Evolutionary conservation across 768 basidiomycete genomes (phyloP), one percentile per base, ranked within the genome.

Genomic region (Trametes elegans): DNA sequence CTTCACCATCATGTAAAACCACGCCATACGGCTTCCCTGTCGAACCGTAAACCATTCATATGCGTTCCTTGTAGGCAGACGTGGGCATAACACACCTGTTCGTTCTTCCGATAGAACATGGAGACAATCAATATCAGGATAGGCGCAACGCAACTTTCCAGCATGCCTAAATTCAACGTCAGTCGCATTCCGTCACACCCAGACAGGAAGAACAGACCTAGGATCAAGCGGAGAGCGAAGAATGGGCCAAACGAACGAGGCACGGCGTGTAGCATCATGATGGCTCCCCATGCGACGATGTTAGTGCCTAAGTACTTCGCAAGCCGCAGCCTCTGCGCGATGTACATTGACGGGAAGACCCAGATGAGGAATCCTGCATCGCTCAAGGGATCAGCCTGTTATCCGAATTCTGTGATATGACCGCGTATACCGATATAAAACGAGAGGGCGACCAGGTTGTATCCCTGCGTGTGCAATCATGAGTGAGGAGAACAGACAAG

Each of bases 61-160:
- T n/a, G n/a, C n/a, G n/a, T n/a, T n/a, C n/a, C n/a, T n/a, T n/a
- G n/a, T n/a, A n/a, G 16, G 1, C 28, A 34, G 2, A 2, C 24
- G 2, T 23, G 31, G 26, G 7, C 2, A 21, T 47, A 2, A 27
- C 61, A 28, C 40, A 75, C 79, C 72, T 86, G 83, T 60, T 85
- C 84, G 53, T 83, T 71, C 69, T 85, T 85, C 71, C 80, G 82
- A 70, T 85, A 86, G 61, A 85, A 87, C 79, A 84, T 83, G 7
- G 81, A 79, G 34, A 85, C 74, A 27, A 85, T 76, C 45, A 85
- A 69, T 65, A 87, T 81, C 29, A 86, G 71, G 55, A 76, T 81
- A 0, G 85, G 85, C 3, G 82, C 78, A 16, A 86, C 85, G 61
- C 84, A 84, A 58, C 77, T 78, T 64, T 87, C 85, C 58, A 80